These are phyloP conservation scores for Pseudocercospora fuligena DNA, from an alignment of 2,329 filamentous ascomycete genomes.

Conservation along the genomic window DNA sequence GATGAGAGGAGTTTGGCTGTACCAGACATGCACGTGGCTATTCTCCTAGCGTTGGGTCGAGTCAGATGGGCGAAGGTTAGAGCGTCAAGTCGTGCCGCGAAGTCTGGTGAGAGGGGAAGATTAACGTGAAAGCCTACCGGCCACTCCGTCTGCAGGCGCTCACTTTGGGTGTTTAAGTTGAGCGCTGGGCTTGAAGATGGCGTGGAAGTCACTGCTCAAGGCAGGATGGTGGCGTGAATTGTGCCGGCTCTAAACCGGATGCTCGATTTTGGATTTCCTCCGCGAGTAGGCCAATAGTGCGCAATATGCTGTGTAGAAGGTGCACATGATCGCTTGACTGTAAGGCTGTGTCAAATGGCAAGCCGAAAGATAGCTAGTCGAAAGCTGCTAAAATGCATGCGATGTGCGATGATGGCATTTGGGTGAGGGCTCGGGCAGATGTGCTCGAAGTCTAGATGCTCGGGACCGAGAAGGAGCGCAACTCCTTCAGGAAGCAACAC, in stretches of 20 bases:
- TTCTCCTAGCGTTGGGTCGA: neutral
- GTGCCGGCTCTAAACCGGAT: neutral
- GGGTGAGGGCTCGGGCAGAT: neutral
- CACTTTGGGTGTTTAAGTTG: constrained; percentile 3
- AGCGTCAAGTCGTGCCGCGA: neutral
- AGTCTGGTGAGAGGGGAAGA: neutral
- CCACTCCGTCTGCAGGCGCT: neutral
- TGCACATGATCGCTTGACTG: neutral
- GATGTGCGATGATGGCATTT: neutral
- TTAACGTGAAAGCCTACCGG: constrained; percentile 4
- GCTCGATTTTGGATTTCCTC: neutral
- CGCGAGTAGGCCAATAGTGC: neutral
- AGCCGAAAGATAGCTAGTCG: neutral
- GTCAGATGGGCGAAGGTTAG: neutral
- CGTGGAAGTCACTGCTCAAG: neutral
- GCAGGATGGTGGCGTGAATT: neutral
- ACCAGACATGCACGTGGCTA: neutral
- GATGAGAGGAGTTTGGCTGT: neutral
- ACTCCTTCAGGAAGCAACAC: neutral
- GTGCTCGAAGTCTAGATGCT: neutral
- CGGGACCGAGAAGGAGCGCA: neutral
- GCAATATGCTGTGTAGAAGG: neutral
- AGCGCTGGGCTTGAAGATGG: neutral
- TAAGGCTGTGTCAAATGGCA: neutral
- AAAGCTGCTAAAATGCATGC: neutral